Evolutionary conservation across 2,329 filamentous ascomycete genomes (phyloP).

Genomic region (Ceratocystiopsis minuta): DNA sequence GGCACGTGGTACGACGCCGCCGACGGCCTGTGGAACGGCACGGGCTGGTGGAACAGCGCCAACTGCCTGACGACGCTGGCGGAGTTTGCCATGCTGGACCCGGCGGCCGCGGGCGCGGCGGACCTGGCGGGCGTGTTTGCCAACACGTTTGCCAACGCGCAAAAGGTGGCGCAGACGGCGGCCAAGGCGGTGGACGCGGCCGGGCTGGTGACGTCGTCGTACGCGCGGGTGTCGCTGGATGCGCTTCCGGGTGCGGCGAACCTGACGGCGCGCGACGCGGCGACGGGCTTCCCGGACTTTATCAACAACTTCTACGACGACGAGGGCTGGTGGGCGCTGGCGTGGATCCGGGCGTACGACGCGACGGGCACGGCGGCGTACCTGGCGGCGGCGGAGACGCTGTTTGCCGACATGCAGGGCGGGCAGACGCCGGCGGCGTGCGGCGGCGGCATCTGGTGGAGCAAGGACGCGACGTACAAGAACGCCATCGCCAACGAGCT

Average conservation of each 20-base stretch:
- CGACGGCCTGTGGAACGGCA: slow-evolving; percentile 44
- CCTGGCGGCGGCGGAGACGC: slow-evolving; percentile 29
- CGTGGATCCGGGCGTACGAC: slow-evolving; percentile 36
- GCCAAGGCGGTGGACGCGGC: background rate
- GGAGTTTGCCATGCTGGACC: slow-evolving; percentile 27
- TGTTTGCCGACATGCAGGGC: slow-evolving; percentile 36
- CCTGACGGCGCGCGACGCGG: slow-evolving; percentile 15
- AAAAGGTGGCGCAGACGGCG: slow-evolving; percentile 20
- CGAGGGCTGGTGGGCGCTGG: slow-evolving; percentile 45
- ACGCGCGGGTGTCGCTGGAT: slow-evolving; percentile 13
- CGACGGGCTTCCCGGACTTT: slow-evolving; percentile 26
- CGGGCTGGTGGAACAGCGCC: slow-evolving; percentile 59
- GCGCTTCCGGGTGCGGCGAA: too few relatives aligned
- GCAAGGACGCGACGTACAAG: slow-evolving; percentile 31
- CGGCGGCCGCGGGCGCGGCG: slow-evolving; percentile 17
- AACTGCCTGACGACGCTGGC: slow-evolving; percentile 46
- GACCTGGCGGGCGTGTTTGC: slow-evolving; percentile 22
- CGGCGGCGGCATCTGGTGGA: slow-evolving; percentile 41
- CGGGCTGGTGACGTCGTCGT: slow-evolving; percentile 14
- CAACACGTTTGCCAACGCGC: slow-evolving; percentile 28
- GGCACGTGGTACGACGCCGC: slow-evolving; percentile 36
- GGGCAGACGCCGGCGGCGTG: slow-evolving; percentile 23
- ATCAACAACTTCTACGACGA: slow-evolving; percentile 42
- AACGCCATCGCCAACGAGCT: slow-evolving; percentile 40
- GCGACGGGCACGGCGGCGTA: slow-evolving; percentile 27